These are phyloP conservation scores for Monosporascus sp. DNA, from an alignment of 2,329 filamentous ascomycete species.

Conservation along the genomic window DNA sequence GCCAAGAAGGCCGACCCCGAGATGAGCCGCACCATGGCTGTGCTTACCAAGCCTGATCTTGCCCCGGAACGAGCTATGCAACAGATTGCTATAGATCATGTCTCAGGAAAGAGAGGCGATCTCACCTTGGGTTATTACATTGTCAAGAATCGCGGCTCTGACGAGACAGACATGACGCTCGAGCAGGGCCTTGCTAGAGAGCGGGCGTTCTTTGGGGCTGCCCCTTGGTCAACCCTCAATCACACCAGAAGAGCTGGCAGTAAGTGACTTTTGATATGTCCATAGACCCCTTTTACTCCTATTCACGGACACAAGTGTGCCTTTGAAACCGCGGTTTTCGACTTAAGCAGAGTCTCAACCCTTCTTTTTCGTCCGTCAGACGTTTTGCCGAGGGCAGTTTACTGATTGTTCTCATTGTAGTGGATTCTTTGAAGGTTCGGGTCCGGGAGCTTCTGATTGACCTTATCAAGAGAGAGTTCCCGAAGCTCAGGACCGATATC, in stretches of 20 bases:
- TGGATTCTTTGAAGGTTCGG: constrained; percentile 28
- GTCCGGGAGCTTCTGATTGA: constrained; percentile 34
- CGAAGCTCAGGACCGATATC: constrained; percentile 21
- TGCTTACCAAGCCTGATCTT: constrained; percentile 49
- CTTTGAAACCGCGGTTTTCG: no score
- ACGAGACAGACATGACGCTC: constrained; percentile 30
- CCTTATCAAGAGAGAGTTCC: constrained; percentile 32
- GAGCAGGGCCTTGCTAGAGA: constrained; percentile 29
- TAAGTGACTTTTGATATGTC: not conserved
- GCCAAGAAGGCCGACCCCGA: constrained; percentile 27
- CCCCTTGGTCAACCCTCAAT: constrained; percentile 30
- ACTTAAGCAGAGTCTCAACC: no score
- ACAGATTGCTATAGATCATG: constrained; percentile 34
- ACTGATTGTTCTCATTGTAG: not conserved
- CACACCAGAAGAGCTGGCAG: constrained; percentile 26
- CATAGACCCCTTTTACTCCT: no score
- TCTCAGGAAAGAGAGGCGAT: constrained; percentile 33
- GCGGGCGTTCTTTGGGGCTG: constrained; percentile 29
- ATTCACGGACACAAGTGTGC: no score
- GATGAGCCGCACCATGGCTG: constrained; percentile 26
- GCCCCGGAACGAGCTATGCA: constrained; percentile 36
- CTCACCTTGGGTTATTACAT: constrained; percentile 44
- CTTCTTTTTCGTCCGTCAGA: no score
- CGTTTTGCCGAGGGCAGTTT: no score
- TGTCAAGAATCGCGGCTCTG: constrained; percentile 42